Evolutionary conservation across 2,329 filamentous ascomycete genomes (phyloP), one percentile per base, ranked within the genome.

Genomic region (Hypoxylon sp.): DNA sequence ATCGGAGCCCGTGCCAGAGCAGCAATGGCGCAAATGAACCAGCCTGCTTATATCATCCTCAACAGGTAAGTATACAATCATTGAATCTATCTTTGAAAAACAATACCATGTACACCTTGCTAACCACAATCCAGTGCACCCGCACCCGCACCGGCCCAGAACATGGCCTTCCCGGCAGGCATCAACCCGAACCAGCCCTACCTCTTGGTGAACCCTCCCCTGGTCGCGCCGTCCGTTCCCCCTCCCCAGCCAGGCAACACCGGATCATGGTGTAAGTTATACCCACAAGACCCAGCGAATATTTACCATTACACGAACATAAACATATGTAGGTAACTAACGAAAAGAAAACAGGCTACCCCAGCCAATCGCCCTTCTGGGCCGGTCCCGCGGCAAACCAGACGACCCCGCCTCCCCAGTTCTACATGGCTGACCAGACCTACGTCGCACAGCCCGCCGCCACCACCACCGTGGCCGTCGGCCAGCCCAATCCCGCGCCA

Each of bases 151-250:
- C 44, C 54, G 31, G 19, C 31, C 14, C 63, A 59, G 44, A 29
- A 19, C 35, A 31, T 22, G 19, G 5, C 33, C 3, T 51, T 60
- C 33, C 19, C 19, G 19, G 11, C 31, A 11, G n/a, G 19, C 37
- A 11, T 29, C 35, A 39, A 44, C 17, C 5, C 37, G 50, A 58
- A 61, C n/a, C 59, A 60, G 53, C 71, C 71, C 10, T 67, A 51
- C 33, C 66, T 73, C 22, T 64, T 39, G 69, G 26, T 70, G 8
- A 73, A 73, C 29, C 61, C 71, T 22, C 69, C 71, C 1, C 10
- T 73, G 13, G 71, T 70, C 11, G 54, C 66, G 35, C 67, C 71
- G 1, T 68, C 67, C 0, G 47, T 55, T 6, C 59, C 68, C n/a
- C 42, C 70, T 6, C 63, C 63, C 9, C 59, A n/a, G 14, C 67